Conservation (phyloP, 2,329 filamentous ascomycete species). For the Fusarium nanum region DNA sequence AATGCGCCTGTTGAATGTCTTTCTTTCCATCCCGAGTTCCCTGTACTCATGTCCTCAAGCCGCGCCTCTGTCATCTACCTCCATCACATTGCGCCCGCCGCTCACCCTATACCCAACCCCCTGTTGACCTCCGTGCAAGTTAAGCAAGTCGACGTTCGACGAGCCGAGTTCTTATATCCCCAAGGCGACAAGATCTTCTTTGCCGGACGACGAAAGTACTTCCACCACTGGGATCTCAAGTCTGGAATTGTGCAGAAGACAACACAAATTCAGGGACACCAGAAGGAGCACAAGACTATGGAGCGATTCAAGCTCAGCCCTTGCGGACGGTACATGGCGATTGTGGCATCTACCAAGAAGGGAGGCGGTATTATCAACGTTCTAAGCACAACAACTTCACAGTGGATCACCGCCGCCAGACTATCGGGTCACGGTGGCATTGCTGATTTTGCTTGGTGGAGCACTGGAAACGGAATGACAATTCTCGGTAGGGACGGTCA, state of each 20-base stretch:
- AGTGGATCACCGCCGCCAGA: constrained; percentile 87
- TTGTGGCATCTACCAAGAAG: constrained; percentile 83
- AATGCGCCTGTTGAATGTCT: constrained; percentile 84
- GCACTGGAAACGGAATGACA: constrained; percentile 81
- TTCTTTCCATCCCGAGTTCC: constrained; percentile 88
- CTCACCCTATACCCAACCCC: constrained; percentile 83
- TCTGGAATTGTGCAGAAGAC: constrained; percentile 87
- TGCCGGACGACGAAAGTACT: constrained; percentile 87
- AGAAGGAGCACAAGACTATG: constrained; percentile 88
- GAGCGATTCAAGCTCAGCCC: constrained; percentile 90
- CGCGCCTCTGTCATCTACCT: constrained; percentile 86
- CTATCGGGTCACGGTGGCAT: constrained; percentile 86
- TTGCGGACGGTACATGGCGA: constrained; percentile 85
- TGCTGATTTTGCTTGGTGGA: constrained; percentile 94
- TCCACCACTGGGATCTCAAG: constrained; percentile 92
- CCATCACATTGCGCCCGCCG: constrained; percentile 85
- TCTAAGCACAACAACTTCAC: constrained; percentile 80
- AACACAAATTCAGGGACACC: constrained; percentile 77
- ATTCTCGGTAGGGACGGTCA: constrained; percentile 89
- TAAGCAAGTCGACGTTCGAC: constrained; percentile 83
- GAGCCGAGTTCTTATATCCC: constrained; percentile 81
- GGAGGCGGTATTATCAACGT: constrained; percentile 91
- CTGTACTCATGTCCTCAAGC: constrained; percentile 90
- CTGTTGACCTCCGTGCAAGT: constrained; percentile 91
- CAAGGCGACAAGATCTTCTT: constrained; percentile 85